Evolutionary conservation across 768 basidiomycete species (phyloP), one percentile per base, ranked within the genome.

Genomic region (Boletus subcaerulescens): DNA sequence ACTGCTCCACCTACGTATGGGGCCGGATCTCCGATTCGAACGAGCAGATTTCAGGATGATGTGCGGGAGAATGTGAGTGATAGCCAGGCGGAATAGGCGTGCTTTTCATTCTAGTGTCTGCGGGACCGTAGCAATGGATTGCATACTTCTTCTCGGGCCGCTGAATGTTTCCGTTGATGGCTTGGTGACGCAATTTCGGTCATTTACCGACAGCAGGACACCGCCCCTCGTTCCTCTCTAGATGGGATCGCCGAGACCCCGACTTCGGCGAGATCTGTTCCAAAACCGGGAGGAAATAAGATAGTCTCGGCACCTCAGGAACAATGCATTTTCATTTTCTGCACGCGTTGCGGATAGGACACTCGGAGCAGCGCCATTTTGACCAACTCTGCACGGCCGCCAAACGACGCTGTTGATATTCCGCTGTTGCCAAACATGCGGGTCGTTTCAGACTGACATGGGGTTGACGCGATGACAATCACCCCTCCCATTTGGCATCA

Each of bases 41-140:
- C 42, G 33, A 43, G 47, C 15, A 65, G 41, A 50, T 53, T 52
- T 54, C 56, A 35, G 58, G 47, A 52, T 38, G 52, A 65, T 20
- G 38, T 56, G 49, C 55, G 48, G 45, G 57, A 59, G 58, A 60
- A 43, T 32, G 47, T 47, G 60, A 66, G 49, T 17, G 48, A 56
- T 55, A 55, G 45, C 67, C 67, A 70, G 67, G 68, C 61, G 63
- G 61, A 59, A 47, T 50, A 51, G 61, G 65, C 67, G 61, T 68
- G 67, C 59, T 58, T 57, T 67, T 68, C 65, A 67, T 68, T 69
- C 58, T 54, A 48, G 47, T 43, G 46, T 60, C 55, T 67, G 65
- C 61, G 60, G 60, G 53, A 53, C 60, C 63, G 45, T 63, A 52
- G 60, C 56, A 57, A 36, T 65, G 53, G 64, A 53, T 40, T 46